These are phyloP conservation scores for Corniculantispora saksenae DNA, from an alignment of 2,329 filamentous ascomycete genomes.

Conservation along the genomic window DNA sequence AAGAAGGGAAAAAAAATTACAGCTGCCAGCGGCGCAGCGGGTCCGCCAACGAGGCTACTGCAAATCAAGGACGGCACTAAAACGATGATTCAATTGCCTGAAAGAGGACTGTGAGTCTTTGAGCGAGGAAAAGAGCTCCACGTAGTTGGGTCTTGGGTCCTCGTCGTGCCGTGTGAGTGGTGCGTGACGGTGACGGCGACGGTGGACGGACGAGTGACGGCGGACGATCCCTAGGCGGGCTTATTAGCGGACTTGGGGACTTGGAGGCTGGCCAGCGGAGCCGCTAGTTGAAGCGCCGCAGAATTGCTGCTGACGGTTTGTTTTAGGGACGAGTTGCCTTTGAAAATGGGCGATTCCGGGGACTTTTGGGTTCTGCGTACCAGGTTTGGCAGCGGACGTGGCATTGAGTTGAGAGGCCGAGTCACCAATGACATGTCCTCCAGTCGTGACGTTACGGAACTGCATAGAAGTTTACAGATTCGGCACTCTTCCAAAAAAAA, in stretches of 20 bases:
- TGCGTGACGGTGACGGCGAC: not conserved
- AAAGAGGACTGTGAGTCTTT: not conserved
- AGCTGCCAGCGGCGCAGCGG: not conserved
- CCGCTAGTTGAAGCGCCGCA: not conserved
- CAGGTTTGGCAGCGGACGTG: too few species aligned
- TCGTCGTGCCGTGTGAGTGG: not conserved
- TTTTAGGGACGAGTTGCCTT: not conserved
- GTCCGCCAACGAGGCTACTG: not conserved
- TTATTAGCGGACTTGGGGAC: conserved; percentile 15
- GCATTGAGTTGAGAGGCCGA: not conserved
- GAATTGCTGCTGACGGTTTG: not conserved
- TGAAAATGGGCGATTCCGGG: not conserved
- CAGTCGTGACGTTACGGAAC: too few species aligned
- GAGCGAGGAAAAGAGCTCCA: not conserved
- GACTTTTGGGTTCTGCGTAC: too few species aligned
- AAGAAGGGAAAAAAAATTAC: not conserved
- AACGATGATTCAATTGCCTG: not conserved
- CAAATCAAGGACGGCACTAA: not conserved
- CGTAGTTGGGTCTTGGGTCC: not conserved
- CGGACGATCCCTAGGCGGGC: conserved; percentile 2
- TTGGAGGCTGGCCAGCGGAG: conserved; percentile 7
- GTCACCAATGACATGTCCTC: too few species aligned
- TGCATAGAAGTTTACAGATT: not conserved
- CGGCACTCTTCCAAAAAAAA: too few species aligned
- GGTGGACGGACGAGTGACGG: not conserved